Conservation (phyloP, 345 rosid genomes). For the Brassica nigra region DNA sequence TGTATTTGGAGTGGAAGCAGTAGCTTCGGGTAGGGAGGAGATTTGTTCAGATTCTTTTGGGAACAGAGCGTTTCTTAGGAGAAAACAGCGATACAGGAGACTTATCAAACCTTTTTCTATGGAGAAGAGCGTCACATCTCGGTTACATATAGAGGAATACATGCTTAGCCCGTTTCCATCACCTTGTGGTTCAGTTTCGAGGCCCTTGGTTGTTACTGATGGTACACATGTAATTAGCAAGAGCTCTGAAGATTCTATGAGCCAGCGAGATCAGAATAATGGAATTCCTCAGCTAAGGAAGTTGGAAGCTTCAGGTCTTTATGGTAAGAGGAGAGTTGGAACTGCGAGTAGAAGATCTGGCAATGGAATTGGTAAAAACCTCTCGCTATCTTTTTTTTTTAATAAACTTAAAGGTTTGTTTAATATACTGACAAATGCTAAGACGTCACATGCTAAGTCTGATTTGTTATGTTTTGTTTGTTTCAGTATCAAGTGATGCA, state of each 20-base stretch:
- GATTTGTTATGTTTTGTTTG: conserved; percentile 5
- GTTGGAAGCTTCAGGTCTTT: background rate
- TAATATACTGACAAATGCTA: background rate
- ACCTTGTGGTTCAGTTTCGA: conserved; percentile 41
- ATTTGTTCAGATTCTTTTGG: conserved; percentile 39
- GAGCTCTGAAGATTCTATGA: conserved; percentile 37
- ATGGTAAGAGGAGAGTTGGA: conserved; percentile 42
- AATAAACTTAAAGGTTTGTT: background rate
- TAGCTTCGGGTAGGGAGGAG: conserved; percentile 38
- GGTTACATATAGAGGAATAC: conserved; percentile 55
- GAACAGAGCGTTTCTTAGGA: conserved; percentile 50
- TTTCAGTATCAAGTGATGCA: conserved; percentile 54
- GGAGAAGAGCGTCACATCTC: conserved; percentile 69
- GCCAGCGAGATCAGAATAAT: conserved; percentile 3
- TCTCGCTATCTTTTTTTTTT: background rate
- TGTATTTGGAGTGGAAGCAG: conserved; percentile 34
- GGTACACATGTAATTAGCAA: conserved; percentile 56
- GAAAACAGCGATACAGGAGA: conserved; percentile 32
- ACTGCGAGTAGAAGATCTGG: conserved; percentile 35
- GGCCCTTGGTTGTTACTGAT: conserved; percentile 67
- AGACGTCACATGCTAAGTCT: conserved; percentile 9
- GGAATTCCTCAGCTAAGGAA: conserved; percentile 56
- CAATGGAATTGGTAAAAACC: conserved; percentile 10
- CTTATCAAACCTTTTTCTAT: conserved; percentile 57
- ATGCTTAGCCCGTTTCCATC: conserved; percentile 50